A percentile compares a stretch with the other conserved stretches of the same genome.
Evolutionary conservation across 2,329 filamentous ascomycete species (phyloP).

Genomic region (Lasiodiplodia gonubiensis): DNA sequence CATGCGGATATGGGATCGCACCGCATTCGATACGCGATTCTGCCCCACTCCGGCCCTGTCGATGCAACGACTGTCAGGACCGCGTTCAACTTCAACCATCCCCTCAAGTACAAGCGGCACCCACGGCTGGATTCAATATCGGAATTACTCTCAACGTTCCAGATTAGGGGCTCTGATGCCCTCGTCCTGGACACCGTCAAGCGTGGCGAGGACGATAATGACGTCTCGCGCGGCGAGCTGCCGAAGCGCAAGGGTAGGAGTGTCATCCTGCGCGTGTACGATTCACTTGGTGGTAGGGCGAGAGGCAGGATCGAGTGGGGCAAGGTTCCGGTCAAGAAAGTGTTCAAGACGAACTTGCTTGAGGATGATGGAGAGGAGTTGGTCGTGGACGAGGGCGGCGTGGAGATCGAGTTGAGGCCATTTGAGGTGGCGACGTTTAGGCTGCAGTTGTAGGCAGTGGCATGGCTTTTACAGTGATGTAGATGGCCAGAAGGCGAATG

Average conservation of each 20-base stretch:
- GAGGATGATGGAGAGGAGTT: constrained; percentile 80
- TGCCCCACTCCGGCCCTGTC: constrained; percentile 79
- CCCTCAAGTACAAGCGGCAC: constrained; percentile 63
- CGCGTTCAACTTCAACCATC: constrained; percentile 89
- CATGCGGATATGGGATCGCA: constrained; percentile 92
- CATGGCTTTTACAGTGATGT: neutral
- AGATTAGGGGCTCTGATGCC: constrained; percentile 66
- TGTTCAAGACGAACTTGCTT: constrained; percentile 82
- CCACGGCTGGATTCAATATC: constrained; percentile 36
- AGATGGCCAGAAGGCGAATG: neutral
- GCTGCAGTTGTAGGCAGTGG: constrained; percentile 26
- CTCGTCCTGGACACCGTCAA: constrained; percentile 89
- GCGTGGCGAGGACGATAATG: constrained; percentile 69
- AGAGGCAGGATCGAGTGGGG: constrained; percentile 71
- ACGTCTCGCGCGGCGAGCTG: constrained; percentile 61
- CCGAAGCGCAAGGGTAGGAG: constrained; percentile 65
- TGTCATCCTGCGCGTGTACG: constrained; percentile 84
- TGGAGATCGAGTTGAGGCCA: constrained; percentile 64
- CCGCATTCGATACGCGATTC: constrained; percentile 85
- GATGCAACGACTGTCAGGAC: constrained; percentile 77
- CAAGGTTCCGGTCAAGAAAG: constrained; percentile 73
- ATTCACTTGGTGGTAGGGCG: constrained; percentile 81
- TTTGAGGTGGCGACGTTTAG: constrained; percentile 88
- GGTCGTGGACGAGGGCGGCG: constrained; percentile 48
- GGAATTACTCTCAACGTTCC: constrained; percentile 62